Base-by-base conservation (phyloP, 2,329 filamentous ascomycete genomes). In the Fusarium nanum region DNA sequence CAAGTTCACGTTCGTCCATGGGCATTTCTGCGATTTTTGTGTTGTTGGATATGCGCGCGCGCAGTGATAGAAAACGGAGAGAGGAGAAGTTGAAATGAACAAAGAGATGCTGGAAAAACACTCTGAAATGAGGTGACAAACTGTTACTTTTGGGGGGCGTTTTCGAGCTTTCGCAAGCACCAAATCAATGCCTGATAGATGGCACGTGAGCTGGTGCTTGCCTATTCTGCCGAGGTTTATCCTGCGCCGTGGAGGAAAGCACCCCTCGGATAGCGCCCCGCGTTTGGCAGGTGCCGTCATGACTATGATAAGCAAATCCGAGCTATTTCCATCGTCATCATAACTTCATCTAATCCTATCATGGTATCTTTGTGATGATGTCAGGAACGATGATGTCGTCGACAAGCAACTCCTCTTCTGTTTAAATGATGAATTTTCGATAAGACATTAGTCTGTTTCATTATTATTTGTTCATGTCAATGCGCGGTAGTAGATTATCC, bases 1-100 rank as follows among this genome's bases (percentile, higher is more conserved):
- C 88, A 58, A 98, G 91, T 78, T 95, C 92, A 81, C 93, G 93
- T 76, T 90, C 88, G 76, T 97, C 92, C 91, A 97, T 93, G 55
- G 67, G 67, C 70, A 72, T 68, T 54, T 54, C 60, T 23, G 28
- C 23, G 47, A 30, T 10, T 42, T 16, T 34, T 42, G 46, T 40
- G 9, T 18, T 12, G 8, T 27, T 5, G 3, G 6, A 22, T 47
- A 22, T 40, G 46, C 34, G 54, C 59, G 25, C 54, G 20, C 46
- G 55, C 55, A 45, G 40, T 14, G 20, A 25, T 37, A 16, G 6
- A 13, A 14, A n/a, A 22, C 4, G 16, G 18, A 41, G 11, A 5
- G 12, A 47, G 30, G 40, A 18, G n/a, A 18, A 27, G 28, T 37
- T 58, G 32, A 23, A 13, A 48, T 23, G 48, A 37, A 54, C 30